These are phyloP conservation scores for Chalciporus pseudorubinellus DNA, from an alignment of 768 basidiomycete species.

Conservation along the genomic window DNA sequence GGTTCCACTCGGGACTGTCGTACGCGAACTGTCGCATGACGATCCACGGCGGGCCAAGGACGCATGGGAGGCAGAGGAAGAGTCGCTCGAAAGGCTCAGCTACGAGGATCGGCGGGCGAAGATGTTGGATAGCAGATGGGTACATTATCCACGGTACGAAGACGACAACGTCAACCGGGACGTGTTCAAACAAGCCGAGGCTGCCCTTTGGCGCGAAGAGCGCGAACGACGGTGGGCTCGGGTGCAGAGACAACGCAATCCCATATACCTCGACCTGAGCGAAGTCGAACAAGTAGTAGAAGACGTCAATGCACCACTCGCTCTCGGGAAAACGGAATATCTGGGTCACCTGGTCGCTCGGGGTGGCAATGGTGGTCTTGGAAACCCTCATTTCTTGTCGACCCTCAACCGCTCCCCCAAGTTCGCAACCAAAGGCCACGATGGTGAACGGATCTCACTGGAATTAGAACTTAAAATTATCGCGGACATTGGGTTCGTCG, in stretches of 20 bases:
- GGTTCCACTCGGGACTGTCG: slow-evolving; percentile 89
- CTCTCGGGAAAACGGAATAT: slow-evolving; percentile 49
- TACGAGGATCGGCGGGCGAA: slow-evolving; percentile 47
- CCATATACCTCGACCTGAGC: slow-evolving; percentile 63
- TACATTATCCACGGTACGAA: slow-evolving; percentile 71
- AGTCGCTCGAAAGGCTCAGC: slow-evolving; percentile 47
- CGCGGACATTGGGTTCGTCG: slow-evolving; percentile 94
- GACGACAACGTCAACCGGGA: slow-evolving; percentile 63
- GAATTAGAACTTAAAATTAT: slow-evolving; percentile 89
- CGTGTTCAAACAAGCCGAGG: slow-evolving; percentile 71
- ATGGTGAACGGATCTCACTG: slow-evolving; percentile 74
- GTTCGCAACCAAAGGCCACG: slow-evolving; percentile 75
- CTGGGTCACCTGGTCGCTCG: slow-evolving; percentile 65
- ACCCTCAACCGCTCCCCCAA: slow-evolving; percentile 75
- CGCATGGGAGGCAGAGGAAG: slow-evolving; percentile 74
- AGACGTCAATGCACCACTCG: slow-evolving; percentile 53
- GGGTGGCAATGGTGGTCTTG: slow-evolving; percentile 80
- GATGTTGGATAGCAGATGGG: slow-evolving; percentile 67
- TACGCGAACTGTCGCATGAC: slow-evolving; percentile 66
- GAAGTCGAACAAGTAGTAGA: slow-evolving; percentile 40
- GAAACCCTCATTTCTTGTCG: slow-evolving; percentile 84
- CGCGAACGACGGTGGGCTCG: slow-evolving; percentile 52
- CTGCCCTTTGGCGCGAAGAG: slow-evolving; percentile 56
- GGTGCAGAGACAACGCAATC: slow-evolving; percentile 39
- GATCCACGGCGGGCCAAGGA: slow-evolving; percentile 65